phyloP scores from a whole-genome alignment of 495 filamentous ascomycete genomes.

The Tuber brumale region DNA sequence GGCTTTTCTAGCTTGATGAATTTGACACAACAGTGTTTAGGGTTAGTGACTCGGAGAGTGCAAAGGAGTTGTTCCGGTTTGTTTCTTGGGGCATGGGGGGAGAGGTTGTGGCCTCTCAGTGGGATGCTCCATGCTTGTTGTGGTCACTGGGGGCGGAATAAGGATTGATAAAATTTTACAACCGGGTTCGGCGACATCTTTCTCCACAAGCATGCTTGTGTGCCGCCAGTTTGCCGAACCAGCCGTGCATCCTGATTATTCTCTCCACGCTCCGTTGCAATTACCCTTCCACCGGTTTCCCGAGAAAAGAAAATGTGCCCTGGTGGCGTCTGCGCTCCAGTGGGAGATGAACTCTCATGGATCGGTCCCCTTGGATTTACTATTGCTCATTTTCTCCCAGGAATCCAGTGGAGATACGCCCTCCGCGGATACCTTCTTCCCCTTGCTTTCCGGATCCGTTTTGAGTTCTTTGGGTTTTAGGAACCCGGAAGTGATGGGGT shows the following conservation, averaged over 20 bases:
- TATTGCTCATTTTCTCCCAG: too few relatives aligned
- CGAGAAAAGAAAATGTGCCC: conserved; percentile 84
- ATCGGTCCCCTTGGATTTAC: too few relatives aligned
- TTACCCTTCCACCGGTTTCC: conserved; percentile 69
- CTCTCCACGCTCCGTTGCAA: conserved; percentile 80
- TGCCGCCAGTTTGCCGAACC: conserved; percentile 53
- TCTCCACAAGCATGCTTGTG: not conserved
- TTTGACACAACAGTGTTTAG: too few relatives aligned
- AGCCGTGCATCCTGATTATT: conserved; percentile 72
- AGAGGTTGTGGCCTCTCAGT: not conserved
- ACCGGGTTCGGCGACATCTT: conserved; percentile 21
- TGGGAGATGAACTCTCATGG: too few relatives aligned
- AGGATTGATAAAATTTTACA: not conserved
- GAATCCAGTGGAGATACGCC: too few relatives aligned
- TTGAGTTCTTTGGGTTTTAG: too few relatives aligned
- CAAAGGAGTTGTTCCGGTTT: too few relatives aligned
- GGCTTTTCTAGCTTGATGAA: too few relatives aligned
- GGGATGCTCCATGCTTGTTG: not conserved
- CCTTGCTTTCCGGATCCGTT: too few relatives aligned
- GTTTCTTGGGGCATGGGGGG: not conserved
- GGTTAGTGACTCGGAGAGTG: too few relatives aligned
- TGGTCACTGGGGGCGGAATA: conserved; percentile 14
- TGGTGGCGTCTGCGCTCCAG: conserved; percentile 74
- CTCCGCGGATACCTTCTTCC: too few relatives aligned
- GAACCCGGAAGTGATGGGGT: too few relatives aligned